Percentiles rank a stretch among this genome's conserved stretches.
Evolutionary conservation across 2,329 filamentous ascomycete genomes (phyloP).

Genomic region (Cladophialophora exuberans): DNA sequence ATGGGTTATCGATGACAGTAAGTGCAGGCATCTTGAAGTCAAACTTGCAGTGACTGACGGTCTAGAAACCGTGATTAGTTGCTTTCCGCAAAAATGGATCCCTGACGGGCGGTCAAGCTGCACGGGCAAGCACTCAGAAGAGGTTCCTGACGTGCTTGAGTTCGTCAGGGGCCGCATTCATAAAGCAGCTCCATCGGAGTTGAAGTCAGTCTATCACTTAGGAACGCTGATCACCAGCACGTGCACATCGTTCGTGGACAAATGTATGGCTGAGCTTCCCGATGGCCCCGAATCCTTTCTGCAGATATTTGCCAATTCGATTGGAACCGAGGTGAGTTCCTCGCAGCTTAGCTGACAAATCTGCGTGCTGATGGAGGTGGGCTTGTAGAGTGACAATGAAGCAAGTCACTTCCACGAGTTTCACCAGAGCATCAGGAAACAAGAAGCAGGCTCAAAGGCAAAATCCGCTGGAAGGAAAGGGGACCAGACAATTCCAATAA

Average conservation of each 20-base stretch:
- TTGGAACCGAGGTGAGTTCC: not conserved
- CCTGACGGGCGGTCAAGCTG: not conserved
- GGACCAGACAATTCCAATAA: too few relatives aligned
- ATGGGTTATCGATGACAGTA: not conserved
- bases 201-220: not conserved
- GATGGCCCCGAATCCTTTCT: not conserved
- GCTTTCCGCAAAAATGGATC: not conserved
- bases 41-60: not conserved
- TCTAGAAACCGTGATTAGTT: not conserved
- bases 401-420: not conserved
- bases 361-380: not conserved
- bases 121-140: not conserved
- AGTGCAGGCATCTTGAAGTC: not conserved
- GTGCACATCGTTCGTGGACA: not conserved
- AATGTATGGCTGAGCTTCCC: not conserved
- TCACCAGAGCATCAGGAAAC: not conserved
- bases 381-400: not conserved
- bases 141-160: not conserved
- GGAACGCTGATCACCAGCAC: not conserved
- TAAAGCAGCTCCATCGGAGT: not conserved
- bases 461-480: too few relatives aligned
- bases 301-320: not conserved
- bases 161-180: not conserved
- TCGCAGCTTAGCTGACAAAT: not conserved
- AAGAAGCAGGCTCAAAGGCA: not conserved